Conservation (phyloP, 1,284 basidiomycete species). For the Leccinum solheimii region DNA sequence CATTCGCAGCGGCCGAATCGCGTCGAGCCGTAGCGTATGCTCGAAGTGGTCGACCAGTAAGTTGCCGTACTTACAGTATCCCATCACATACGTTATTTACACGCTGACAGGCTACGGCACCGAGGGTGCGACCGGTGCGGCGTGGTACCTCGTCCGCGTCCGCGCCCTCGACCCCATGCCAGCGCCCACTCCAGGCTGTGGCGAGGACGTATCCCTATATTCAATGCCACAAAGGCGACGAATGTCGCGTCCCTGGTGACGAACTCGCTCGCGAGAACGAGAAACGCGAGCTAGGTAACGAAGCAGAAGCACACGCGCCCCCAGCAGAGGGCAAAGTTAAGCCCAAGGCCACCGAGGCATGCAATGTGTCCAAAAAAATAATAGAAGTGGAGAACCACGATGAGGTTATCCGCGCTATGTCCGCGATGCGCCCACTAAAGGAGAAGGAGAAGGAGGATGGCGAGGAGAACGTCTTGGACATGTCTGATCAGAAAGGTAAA, state of each 20-base stretch:
- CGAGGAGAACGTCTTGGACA: not conserved
- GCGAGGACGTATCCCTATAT: not conserved
- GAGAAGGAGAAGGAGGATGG: not conserved
- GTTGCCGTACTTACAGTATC: not conserved
- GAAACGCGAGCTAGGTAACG: not conserved
- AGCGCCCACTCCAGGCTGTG: not conserved
- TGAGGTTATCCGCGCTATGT: not conserved
- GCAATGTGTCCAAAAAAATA: not conserved
- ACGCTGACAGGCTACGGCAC: not conserved
- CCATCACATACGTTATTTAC: not conserved
- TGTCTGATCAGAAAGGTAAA: not conserved
- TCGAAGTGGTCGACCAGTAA: not conserved
- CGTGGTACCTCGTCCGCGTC: not conserved
- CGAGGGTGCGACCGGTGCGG: not conserved
- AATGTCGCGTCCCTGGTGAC: not conserved
- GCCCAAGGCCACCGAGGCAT: not conserved
- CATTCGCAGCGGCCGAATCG: not conserved
- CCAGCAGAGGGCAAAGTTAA: not conserved
- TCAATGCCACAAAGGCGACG: not conserved
- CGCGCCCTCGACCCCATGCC: not conserved
- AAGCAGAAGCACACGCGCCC: not conserved
- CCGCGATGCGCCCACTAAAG: not conserved
- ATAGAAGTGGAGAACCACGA: not conserved
- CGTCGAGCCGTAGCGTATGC: not conserved
- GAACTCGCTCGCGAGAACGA: not conserved